A percentile compares a stretch with the other conserved stretches of the same genome.
phyloP scores from a whole-genome alignment of 495 filamentous ascomycete species.

The Aspergillus funiculosus region DNA sequence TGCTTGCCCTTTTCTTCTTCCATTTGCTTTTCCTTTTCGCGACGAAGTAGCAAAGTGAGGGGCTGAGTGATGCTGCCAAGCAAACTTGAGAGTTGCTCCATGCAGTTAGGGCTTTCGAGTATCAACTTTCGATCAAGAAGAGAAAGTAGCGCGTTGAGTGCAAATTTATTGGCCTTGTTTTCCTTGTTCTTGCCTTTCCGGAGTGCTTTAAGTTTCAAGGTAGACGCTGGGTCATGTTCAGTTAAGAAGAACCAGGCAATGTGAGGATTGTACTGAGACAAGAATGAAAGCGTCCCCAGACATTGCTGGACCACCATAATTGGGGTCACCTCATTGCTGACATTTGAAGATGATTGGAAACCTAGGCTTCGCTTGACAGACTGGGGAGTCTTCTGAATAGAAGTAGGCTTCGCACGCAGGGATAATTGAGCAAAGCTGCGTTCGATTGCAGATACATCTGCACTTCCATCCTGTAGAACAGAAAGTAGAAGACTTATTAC shows the following conservation, averaged over 20 bases:
- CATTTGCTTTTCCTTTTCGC: conserved; percentile 67
- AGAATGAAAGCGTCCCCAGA: conserved; percentile 69
- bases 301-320: conserved; percentile 95
- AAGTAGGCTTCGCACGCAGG: conserved; percentile 77
- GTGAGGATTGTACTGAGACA: conserved; percentile 76
- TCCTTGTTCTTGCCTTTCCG: conserved; percentile 87
- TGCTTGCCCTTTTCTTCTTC: conserved; percentile 56
- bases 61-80: conserved; percentile 85
- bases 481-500: conserved; percentile 90
- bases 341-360: conserved; percentile 47
- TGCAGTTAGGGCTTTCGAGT: conserved; percentile 90
- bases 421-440: conserved; percentile 91
- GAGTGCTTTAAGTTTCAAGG: conserved; percentile 67
- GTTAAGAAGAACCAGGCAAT: conserved; percentile 91
- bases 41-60: conserved; percentile 72
- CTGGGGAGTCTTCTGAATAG: conserved; percentile 71
- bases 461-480: conserved; percentile 93
- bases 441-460: conserved; percentile 88
- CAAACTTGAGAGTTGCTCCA: conserved; percentile 85
- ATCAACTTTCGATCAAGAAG: conserved; percentile 87
- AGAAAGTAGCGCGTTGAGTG: conserved; percentile 81
- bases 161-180: conserved; percentile 75
- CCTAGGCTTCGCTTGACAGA: conserved; percentile 64
- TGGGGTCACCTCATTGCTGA: conserved; percentile 76
- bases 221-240: conserved; percentile 74